phyloP scores from a whole-genome alignment of 2,329 filamentous ascomycete species.

The Elsinoe arachidis region DNA sequence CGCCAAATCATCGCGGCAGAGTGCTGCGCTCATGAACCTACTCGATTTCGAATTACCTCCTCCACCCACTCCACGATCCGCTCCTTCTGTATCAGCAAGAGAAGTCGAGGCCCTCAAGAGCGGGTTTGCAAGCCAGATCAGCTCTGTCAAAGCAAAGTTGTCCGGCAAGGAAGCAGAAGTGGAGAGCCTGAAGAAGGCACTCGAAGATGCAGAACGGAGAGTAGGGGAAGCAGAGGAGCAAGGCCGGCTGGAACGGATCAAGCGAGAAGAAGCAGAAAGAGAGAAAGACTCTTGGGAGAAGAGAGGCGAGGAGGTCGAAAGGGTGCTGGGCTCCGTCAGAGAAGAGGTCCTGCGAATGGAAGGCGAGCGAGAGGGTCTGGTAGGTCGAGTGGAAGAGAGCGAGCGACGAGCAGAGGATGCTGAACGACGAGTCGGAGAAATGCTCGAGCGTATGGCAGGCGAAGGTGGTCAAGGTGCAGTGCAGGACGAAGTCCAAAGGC shows the following conservation, averaged over 20 bases:
- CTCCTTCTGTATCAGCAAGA: slow-evolving; percentile 82
- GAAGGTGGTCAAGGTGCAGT: slow-evolving; percentile 25
- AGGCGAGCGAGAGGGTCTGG: slow-evolving; percentile 70
- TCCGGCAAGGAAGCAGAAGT: slow-evolving; percentile 92
- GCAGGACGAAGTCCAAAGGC: slow-evolving; percentile 36
- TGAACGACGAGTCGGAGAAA: slow-evolving; percentile 35
- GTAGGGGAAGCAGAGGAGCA: slow-evolving; percentile 80
- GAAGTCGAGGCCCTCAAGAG: slow-evolving; percentile 92
- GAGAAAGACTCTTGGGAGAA: slow-evolving; percentile 80
- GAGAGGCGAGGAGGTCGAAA: slow-evolving; percentile 77
- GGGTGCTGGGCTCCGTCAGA: slow-evolving; percentile 67
- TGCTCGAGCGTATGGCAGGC: slow-evolving; percentile 63
- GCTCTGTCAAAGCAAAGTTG: slow-evolving; percentile 82
- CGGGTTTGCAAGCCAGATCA: slow-evolving; percentile 82
- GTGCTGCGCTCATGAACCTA: slow-evolving; percentile 52
- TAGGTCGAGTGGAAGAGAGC: slow-evolving; percentile 65
- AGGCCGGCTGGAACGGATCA: slow-evolving; percentile 64
- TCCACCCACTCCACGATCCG: slow-evolving; percentile 79
- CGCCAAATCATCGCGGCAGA: slow-evolving; percentile 19
- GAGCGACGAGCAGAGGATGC: slow-evolving; percentile 68
- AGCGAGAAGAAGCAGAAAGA: slow-evolving; percentile 61
- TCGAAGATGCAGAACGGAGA: slow-evolving; percentile 83
- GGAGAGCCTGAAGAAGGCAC: slow-evolving; percentile 73
- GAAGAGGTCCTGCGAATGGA: slow-evolving; percentile 72
- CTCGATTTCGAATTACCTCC: slow-evolving; percentile 93